These are phyloP conservation scores for Ogataea glucozyma DNA, from an alignment of 805 yeast species.

Conservation along the genomic window DNA sequence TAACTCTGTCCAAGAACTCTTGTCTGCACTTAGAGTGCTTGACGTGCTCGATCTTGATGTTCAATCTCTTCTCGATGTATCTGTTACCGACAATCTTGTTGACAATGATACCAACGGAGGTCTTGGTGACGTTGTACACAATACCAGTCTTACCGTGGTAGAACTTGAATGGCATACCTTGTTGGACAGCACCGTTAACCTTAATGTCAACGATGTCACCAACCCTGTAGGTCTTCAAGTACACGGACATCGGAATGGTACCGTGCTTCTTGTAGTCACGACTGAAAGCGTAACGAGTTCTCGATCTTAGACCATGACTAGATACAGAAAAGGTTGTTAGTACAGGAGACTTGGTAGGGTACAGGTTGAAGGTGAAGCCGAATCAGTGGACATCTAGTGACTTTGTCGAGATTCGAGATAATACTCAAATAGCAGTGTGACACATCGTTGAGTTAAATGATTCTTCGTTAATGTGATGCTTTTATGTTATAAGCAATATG, in stretches of 20 bases:
- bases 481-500: too few relatives aligned
- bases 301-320: conserved; percentile 99
- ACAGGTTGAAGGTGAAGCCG: background rate
- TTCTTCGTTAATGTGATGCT: too few relatives aligned
- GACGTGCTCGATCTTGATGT: conserved; percentile 98
- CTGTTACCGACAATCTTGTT: conserved; percentile 99
- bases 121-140: conserved; percentile 97
- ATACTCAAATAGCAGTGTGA: too few relatives aligned
- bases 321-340: conserved; percentile 7
- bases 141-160: conserved; percentile 99
- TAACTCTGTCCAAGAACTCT: conserved; percentile 98
- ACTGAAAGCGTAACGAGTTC: conserved; percentile 99
- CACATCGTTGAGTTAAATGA: too few relatives aligned
- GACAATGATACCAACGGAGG: conserved; percentile 96
- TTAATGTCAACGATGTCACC: conserved; percentile 99
- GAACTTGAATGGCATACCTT: conserved; percentile 99
- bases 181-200: conserved; percentile 98
- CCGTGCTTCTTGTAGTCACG: conserved; percentile 99
- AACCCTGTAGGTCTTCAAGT: conserved; percentile 96
- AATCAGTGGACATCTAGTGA: background rate
- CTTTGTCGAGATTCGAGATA: too few relatives aligned
- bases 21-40: conserved; percentile 99
- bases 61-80: conserved; percentile 98
- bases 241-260: conserved; percentile 88
- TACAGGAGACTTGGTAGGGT: too few relatives aligned